Conservation (phyloP, 73 alveolate species). For the Stentor coeruleus region DNA sequence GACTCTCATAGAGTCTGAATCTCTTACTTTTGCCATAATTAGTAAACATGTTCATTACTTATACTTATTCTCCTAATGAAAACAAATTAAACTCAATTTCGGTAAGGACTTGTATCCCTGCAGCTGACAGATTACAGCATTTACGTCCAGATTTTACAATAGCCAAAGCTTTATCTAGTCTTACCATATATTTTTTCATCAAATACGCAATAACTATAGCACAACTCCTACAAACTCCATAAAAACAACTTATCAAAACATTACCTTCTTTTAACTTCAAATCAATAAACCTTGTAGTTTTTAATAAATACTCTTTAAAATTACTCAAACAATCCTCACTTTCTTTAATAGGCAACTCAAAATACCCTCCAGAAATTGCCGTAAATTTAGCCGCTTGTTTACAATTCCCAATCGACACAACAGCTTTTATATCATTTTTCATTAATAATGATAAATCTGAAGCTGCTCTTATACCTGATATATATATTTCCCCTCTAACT, state of each 20-base stretch:
- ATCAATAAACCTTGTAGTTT: neutral
- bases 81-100: neutral
- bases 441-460: neutral
- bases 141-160: neutral
- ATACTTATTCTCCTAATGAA: no score
- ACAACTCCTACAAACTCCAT: neutral
- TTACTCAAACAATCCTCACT: neutral
- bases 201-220: neutral
- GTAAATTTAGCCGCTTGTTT: neutral
- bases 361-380: neutral
- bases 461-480: neutral
- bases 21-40: no score
- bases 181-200: neutral
- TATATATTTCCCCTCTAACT: neutral
- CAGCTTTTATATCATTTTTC: neutral
- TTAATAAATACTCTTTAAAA: neutral
- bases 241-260: neutral
- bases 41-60: no score
- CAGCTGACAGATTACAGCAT: neutral
- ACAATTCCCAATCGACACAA: neutral
- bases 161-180: neutral
- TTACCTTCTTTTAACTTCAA: neutral
- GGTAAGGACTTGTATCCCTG: conserved; percentile 30
- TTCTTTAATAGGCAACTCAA: neutral
- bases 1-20: no score